Conservation (phyloP, 441 rosid species). For the Manihot esculenta region DNA sequence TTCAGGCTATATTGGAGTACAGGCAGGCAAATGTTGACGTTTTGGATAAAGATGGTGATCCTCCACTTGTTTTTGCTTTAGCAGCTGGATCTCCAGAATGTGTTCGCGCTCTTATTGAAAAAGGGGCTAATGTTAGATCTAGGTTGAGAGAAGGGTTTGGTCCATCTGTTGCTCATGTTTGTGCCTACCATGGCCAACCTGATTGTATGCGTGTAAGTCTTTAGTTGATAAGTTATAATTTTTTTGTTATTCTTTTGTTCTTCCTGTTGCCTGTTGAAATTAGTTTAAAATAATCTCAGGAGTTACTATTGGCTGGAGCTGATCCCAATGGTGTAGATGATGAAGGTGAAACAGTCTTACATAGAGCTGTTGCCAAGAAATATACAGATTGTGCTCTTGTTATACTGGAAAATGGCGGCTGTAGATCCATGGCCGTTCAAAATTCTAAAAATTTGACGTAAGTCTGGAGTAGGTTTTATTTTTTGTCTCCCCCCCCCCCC, state of each 20-base stretch:
- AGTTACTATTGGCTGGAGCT: slow-evolving; percentile 94
- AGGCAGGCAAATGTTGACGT: slow-evolving; percentile 76
- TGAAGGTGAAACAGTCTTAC: slow-evolving; percentile 98
- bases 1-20: slow-evolving; percentile 72
- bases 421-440: slow-evolving; percentile 74
- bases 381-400: slow-evolving; percentile 93
- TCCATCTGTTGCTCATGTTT: slow-evolving; percentile 97
- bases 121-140: slow-evolving; percentile 83
- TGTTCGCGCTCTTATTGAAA: slow-evolving; percentile 76
- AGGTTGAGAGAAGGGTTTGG: slow-evolving; percentile 93
- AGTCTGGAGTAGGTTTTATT: slow-evolving; percentile 30
- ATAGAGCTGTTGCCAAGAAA: slow-evolving; percentile 86
- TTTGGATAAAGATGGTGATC: slow-evolving; percentile 96
- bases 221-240: slow-evolving; percentile 20
- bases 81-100: slow-evolving; percentile 99
- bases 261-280: slow-evolving; percentile 20
- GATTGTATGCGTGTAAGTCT: slow-evolving; percentile 97
- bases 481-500: background rate
- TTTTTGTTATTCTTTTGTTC: slow-evolving; percentile 13
- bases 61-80: slow-evolving; percentile 97
- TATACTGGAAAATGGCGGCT: slow-evolving; percentile 91
- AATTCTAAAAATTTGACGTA: slow-evolving; percentile 87
- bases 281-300: slow-evolving; percentile 48
- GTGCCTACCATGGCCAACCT: slow-evolving; percentile 99
- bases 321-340: slow-evolving; percentile 99